Base-by-base conservation (phyloP, 2,329 filamentous ascomycete species). In the Gremmenia infestans region DNA sequence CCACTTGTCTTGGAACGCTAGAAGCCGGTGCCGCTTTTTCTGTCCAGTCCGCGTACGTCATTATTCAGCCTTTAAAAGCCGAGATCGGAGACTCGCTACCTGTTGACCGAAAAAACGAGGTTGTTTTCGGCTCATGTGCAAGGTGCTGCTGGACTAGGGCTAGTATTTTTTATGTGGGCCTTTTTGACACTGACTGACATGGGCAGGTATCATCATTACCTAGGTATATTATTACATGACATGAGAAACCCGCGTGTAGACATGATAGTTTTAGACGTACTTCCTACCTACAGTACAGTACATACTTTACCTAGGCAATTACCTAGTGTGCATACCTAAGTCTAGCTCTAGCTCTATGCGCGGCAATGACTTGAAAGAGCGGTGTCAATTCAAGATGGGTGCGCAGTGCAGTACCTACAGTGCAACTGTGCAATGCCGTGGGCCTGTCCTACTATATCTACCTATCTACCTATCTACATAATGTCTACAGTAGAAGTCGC, bases 111-210 rank as follows among this genome's bases (percentile, higher is more conserved):
- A 48, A 32, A 48, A 23, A 40, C 45, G 43, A 53, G 52, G 52
- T 32, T 25, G 48, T 53, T 48, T 42, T 42, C 35, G 43, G 42
- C 39, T 40, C 50, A 52, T 25, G 22, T 40, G 22, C n/a, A 52
- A n/a, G 40, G 28, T 32, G 8, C 8, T n/a, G n/a, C n/a, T n/a
- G n/a, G n/a, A n/a, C n/a, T n/a, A n/a, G n/a, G n/a, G n/a, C n/a
- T n/a, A n/a, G n/a, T n/a, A n/a, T n/a, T n/a, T 25, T 25, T 25
- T 25, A 25, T 25, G 6, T 25, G 25, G 25, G 6, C 39, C 40
- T 46, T 45, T 22, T 42, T 15, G 39, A 32, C 9, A 32, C 37
- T 42, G 19, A 42, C 15, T 28, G 22, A 22, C 22, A 22, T 22
- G 22, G 22, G 22, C 22, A 48, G 15, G 42, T 36, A 39, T 5